phyloP scores from a whole-genome alignment of 148 eudicot species.

The Arbutus unedo region DNA sequence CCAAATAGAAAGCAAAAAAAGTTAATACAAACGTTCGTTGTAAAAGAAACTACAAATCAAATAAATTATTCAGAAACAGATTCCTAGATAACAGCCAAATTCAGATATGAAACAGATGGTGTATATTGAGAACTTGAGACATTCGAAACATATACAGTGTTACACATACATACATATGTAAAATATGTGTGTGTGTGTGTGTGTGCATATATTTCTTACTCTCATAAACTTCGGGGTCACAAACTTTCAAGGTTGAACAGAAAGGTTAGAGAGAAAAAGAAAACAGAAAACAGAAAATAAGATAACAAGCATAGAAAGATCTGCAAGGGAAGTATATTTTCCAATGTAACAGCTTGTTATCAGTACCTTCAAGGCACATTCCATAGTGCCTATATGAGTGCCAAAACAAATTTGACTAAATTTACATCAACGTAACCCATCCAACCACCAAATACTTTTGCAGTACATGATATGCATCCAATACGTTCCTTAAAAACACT shows the following conservation, averaged over 20 bases:
- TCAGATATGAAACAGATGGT: background rate
- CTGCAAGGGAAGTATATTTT: background rate
- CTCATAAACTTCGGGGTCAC: background rate
- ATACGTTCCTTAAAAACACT: background rate
- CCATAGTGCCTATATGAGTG: background rate
- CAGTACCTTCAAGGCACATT: background rate
- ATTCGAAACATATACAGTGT: too few species aligned
- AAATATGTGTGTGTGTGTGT: too few species aligned
- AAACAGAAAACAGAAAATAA: too few species aligned
- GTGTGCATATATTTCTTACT: background rate
- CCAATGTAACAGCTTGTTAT: background rate
- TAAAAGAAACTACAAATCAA: background rate
- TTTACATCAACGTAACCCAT: background rate
- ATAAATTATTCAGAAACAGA: background rate
- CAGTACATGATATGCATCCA: background rate
- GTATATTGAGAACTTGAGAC: background rate
- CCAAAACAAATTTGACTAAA: background rate
- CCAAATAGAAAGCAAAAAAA: conserved; percentile 9
- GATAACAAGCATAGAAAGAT: background rate
- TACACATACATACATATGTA: too few species aligned
- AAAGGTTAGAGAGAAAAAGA: background rate
- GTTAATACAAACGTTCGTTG: background rate
- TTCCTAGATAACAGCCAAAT: background rate
- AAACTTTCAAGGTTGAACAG: background rate
- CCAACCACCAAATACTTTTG: background rate